Evolutionary conservation across 768 basidiomycete species (phyloP), one percentile per base, ranked within the genome.

Genomic region (Mycena rebaudengoi): DNA sequence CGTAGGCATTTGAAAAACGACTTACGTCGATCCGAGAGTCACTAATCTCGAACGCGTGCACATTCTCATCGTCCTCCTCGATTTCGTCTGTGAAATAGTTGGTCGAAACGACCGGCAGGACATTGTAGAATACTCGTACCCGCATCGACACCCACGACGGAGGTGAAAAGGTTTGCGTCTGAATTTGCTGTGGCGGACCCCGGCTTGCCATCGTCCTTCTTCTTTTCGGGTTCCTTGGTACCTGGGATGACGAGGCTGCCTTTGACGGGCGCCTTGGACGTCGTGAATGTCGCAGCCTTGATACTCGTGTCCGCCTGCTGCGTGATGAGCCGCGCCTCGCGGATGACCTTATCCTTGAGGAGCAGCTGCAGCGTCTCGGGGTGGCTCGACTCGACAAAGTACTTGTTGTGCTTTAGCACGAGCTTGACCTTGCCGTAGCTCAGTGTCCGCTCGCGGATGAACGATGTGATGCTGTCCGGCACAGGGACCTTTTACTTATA

Each of bases 401-500:
- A 99, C 70, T 91, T 94, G 84, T 99, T 99, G 75, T 98, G 92
- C 75, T 99, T 99, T 68, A 99, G 81, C 7, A 99, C 98, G 48
- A 99, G 88, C 73, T 99, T 97, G 75, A 99, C 94, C 81, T 99
- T 99, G 53, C 98, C 98, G 70, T 98, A 99, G 53, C 96, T 98
- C 58, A 95, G 78, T 0, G 98, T 99, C 67, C 96, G 92, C 65
- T 94, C 91, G 69, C 93, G 90, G 69, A 99, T 99, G 72, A 96
- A 94, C 12, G 85, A 82, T 48, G 90, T 86, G 68, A 99, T 94
- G 45, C 85, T 86, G 41, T 94, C 90, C 0, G 98, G 96, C 7
- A 99, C 92, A 3, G 96, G 97, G 11, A 98, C 95, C 91, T 96
- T 74, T 46, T 32, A 61, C 46, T 46, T 41, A n/a, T 40, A 50